Evolutionary conservation across 768 basidiomycete species (phyloP).

Genomic region (Leccinum sublutescens): DNA sequence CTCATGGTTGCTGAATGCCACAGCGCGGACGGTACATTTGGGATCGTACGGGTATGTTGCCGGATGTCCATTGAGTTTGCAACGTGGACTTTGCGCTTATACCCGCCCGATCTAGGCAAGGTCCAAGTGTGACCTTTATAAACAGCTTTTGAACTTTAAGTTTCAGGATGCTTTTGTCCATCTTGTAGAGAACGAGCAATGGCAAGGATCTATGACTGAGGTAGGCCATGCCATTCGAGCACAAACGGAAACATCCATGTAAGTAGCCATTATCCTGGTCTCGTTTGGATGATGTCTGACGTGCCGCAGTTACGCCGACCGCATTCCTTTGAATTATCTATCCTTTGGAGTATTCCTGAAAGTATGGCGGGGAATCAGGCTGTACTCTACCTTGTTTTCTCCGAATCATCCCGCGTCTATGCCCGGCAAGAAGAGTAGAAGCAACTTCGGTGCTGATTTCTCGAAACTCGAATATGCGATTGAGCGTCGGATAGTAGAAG

Average conservation of each 20-base stretch:
- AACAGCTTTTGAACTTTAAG: constrained; percentile 69
- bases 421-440: constrained; percentile 34
- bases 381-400: constrained; percentile 39
- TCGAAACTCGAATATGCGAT: constrained; percentile 79
- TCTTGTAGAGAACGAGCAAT: constrained; percentile 74
- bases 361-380: constrained; percentile 54
- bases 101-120: constrained; percentile 51
- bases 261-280: not conserved
- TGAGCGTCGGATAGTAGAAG: constrained; percentile 78
- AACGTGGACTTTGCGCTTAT: constrained; percentile 10
- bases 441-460: constrained; percentile 57
- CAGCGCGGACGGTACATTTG: constrained; percentile 74
- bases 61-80: constrained; percentile 6
- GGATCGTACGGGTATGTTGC: constrained; percentile 64
- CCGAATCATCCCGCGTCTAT: constrained; percentile 6
- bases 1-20: constrained; percentile 81
- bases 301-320: constrained; percentile 23
- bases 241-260: constrained; percentile 48
- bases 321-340: constrained; percentile 33
- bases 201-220: constrained; percentile 60
- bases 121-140: constrained; percentile 81
- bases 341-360: constrained; percentile 43
- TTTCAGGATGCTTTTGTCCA: constrained; percentile 65
- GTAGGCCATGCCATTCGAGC: constrained; percentile 64
- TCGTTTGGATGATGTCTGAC: constrained; percentile 9